Evolutionary conservation across 257 asterid species (phyloP), one percentile per base, ranked within the genome.

Genomic region (Asclepias syriaca): DNA sequence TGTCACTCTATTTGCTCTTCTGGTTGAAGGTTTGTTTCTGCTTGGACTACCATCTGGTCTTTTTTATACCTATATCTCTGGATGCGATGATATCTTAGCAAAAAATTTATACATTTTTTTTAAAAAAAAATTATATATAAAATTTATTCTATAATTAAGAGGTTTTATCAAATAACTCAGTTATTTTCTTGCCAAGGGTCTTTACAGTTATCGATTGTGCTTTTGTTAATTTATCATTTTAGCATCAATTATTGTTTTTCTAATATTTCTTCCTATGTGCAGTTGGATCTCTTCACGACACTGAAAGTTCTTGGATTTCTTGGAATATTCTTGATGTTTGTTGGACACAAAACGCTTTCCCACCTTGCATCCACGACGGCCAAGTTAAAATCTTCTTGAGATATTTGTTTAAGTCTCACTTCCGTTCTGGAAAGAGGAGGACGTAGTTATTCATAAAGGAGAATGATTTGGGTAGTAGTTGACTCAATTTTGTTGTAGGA

Each of bases 271-370:
- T 54, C 65, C 24, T 53, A 48, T 51, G 24, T 82, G 85, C 93
- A 93, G 98, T 86, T 91, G 90, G 93, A 95, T 78, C 88, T 95
- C 53, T 95, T 95, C 84, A 87, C 90, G 64, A 95, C 99, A 46
- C 72, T 95, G 86, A 95, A 88, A 87, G 85, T 85, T 63, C 98
- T 95, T 66, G 97, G 98, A 66, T 59, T 95, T 53, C 65, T 91
- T 82, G 99, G 96, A 67, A 74, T 86, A 65, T 92, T 92, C 88
- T 90, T 92, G 91, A 79, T 90, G 87, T 75, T 91, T 74, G 91
- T 88, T 4, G 99, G 99, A 73, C 98, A 95, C 80, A 90, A 84
- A 82, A 85, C 96, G 13, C 96, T 95, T 54, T 88, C 99, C 29
- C 89, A 95, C 77, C 91, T 85, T n/a, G 98, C 99, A 10, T 86